Evolutionary conservation across 1,284 basidiomycete species (phyloP).

Genomic region (Ceratobasidium sp.): DNA sequence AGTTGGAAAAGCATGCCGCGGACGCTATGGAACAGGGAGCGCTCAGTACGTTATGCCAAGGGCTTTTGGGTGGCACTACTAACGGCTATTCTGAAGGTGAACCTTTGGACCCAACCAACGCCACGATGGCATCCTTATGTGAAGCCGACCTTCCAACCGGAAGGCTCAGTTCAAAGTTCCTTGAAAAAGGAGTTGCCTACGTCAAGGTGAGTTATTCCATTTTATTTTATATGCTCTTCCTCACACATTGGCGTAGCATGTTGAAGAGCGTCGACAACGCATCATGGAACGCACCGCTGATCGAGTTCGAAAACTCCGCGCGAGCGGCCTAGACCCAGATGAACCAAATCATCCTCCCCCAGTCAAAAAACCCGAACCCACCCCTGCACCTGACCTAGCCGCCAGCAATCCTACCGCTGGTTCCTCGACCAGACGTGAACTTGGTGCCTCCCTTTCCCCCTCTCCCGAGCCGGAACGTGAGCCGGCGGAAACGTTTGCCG

Average conservation of each 20-base stretch:
- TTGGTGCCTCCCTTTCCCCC: conserved; percentile 38
- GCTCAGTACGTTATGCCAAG: not conserved
- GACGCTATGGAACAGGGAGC: conserved; percentile 5
- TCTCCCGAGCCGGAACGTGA: conserved; percentile 16
- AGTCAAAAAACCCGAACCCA: conserved; percentile 22
- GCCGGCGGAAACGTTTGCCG: conserved; percentile 34
- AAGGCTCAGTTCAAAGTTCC: conserved; percentile 13
- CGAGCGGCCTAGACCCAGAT: conserved; percentile 27
- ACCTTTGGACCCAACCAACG: conserved; percentile 27
- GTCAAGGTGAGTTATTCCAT: conserved; percentile 8
- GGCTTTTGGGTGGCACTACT: not conserved
- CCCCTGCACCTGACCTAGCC: not conserved
- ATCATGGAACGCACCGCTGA: conserved; percentile 36
- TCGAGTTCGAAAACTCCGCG: conserved; percentile 14
- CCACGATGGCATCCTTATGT: conserved; percentile 37
- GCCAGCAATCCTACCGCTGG: not conserved
- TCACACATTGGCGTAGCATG: too few relatives aligned
- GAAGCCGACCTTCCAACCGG: conserved; percentile 31
- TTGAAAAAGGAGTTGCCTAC: conserved; percentile 37
- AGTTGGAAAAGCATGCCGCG: conserved; percentile 11
- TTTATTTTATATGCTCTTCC: too few relatives aligned
- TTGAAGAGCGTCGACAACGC: conserved; percentile 27
- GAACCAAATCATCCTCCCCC: conserved; percentile 17
- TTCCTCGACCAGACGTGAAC: conserved; percentile 25
- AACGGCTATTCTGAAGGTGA: not conserved